Evolutionary conservation across 768 basidiomycete genomes (phyloP).

Genomic region (Kwoniella dejecticola): DNA sequence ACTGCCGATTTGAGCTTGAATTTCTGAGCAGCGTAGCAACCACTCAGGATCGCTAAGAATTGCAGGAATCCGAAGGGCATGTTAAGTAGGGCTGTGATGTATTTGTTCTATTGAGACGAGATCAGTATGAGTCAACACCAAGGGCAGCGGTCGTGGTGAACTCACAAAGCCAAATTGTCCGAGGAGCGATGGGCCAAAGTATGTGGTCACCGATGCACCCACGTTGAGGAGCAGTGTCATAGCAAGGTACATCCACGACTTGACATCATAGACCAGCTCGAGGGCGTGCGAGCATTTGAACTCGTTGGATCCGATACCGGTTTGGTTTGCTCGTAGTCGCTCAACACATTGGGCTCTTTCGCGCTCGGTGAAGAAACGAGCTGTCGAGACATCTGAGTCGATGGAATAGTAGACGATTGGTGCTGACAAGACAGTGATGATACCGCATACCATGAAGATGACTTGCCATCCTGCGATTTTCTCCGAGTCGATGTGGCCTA

Average conservation of each 20-base stretch:
- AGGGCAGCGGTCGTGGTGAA: not conserved
- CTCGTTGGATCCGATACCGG: constrained; percentile 48
- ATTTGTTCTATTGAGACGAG: constrained; percentile 13
- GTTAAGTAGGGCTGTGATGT: constrained; percentile 38
- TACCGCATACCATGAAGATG: constrained; percentile 48
- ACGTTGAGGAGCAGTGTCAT: constrained; percentile 43
- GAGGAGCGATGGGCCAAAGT: constrained; percentile 42
- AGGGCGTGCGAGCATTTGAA: constrained; percentile 47
- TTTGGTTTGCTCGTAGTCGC: constrained; percentile 52
- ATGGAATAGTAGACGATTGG: constrained; percentile 46
- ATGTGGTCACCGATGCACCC: constrained; percentile 46
- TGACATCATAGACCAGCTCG: constrained; percentile 46
- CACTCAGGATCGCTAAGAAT: constrained; percentile 39
- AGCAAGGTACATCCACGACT: constrained; percentile 42
- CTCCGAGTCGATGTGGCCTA: constrained; percentile 43
- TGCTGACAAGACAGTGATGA: constrained; percentile 47
- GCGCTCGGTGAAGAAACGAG: constrained; percentile 48
- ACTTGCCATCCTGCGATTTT: constrained; percentile 44
- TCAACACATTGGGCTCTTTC: constrained; percentile 49
- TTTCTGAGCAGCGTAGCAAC: constrained; percentile 35
- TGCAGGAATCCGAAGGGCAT: constrained; percentile 52
- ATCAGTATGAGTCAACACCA: not conserved
- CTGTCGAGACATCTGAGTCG: constrained; percentile 39
- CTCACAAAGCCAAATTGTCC: constrained; percentile 33
- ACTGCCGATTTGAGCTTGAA: constrained; percentile 44